Evolutionary conservation across 148 eudicot species (phyloP).

Genomic region (Heliosperma pusillum): DNA sequence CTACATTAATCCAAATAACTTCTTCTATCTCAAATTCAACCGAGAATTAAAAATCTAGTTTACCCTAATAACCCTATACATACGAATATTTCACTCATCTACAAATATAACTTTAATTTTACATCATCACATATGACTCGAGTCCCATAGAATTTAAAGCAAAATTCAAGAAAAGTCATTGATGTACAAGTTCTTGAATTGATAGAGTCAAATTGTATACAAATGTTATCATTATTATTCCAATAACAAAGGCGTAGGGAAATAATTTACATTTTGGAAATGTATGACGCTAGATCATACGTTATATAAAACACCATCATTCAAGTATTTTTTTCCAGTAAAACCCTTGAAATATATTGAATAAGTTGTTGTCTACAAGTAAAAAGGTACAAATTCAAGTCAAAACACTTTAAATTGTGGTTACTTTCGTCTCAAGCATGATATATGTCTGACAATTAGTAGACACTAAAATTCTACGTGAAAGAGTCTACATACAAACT

Average conservation of each 20-base stretch:
- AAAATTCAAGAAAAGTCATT: not conserved
- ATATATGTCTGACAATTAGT: not conserved
- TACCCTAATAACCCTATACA: no score
- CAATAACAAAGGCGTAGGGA: no score
- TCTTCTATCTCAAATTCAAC: no score
- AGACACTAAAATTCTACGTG: conserved; percentile 9
- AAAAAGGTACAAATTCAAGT: conserved; percentile 22
- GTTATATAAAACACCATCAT: not conserved
- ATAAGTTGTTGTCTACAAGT: conserved; percentile 1
- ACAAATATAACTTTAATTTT: no score
- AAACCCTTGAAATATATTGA: conserved; percentile 20
- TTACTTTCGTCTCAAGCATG: conserved; percentile 7
- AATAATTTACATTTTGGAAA: not conserved
- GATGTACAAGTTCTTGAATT: not conserved
- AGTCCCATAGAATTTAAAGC: not conserved
- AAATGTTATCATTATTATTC: no score
- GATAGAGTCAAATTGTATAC: no score
- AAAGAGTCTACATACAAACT: not conserved
- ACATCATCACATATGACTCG: no score
- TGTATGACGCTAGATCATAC: conserved; percentile 4
- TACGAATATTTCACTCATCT: no score
- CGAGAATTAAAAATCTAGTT: no score
- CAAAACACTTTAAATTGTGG: conserved; percentile 4
- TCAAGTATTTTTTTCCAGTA: not conserved
- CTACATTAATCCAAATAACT: no score